Conservation (phyloP, 345 rosid genomes). For the Brassica juncea region DNA sequence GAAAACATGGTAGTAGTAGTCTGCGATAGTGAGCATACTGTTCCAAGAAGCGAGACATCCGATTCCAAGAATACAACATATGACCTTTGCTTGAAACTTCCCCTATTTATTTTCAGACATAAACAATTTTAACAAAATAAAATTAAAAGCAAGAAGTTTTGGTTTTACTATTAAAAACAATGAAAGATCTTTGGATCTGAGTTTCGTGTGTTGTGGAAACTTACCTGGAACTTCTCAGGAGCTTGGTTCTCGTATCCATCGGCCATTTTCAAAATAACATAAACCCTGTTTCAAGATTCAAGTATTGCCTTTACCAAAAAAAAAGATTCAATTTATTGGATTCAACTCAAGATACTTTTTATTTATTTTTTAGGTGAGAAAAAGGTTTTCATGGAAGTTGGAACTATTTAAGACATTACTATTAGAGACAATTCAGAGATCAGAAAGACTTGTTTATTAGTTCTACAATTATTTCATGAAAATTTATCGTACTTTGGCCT, state of each 20-base stretch:
- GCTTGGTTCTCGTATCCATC: constrained; percentile 9
- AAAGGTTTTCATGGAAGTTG: constrained; percentile 1
- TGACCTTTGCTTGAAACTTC: constrained; percentile 51
- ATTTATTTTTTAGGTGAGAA: too few species aligned
- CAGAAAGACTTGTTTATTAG: too few species aligned
- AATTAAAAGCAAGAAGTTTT: background rate
- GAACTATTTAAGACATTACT: background rate
- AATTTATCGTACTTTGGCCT: too few species aligned
- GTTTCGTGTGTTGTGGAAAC: constrained; percentile 2
- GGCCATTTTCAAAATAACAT: constrained; percentile 50
- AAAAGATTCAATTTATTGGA: background rate
- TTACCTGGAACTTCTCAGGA: constrained; percentile 29
- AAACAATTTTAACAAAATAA: background rate
- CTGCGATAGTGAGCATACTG: constrained; percentile 78
- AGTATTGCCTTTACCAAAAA: background rate
- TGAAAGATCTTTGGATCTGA: constrained; percentile 5
- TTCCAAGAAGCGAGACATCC: constrained; percentile 84
- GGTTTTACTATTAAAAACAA: background rate
- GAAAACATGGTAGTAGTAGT: constrained; percentile 70
- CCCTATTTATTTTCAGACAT: constrained; percentile 48
- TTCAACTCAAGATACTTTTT: background rate
- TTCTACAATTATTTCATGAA: too few species aligned
- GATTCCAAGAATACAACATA: constrained; percentile 77
- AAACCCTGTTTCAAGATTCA: constrained; percentile 44
- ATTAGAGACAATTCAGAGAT: too few species aligned